Evolutionary conservation across 2,329 filamentous ascomycete species (phyloP).

Genomic region (Paecilomyces dactylethromorphus): DNA sequence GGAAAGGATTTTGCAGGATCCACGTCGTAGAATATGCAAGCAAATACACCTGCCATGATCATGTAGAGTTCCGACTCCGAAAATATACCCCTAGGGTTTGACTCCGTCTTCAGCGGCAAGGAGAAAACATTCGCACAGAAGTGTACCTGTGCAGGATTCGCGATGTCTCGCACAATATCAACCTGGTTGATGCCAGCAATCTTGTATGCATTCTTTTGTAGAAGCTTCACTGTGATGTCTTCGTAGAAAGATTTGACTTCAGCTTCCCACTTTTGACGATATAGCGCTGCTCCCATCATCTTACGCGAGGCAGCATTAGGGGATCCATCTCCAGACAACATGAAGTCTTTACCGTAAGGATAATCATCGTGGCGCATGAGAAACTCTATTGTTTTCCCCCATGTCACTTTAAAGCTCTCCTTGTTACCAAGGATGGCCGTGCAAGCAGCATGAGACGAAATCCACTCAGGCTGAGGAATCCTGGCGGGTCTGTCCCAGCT

Average conservation of each 20-base stretch:
- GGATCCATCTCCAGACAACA: conserved; percentile 40
- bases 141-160: conserved; percentile 48
- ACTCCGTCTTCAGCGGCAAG: conserved; percentile 49
- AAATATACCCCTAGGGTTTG: conserved; percentile 46
- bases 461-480: conserved; percentile 28
- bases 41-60: conserved; percentile 48
- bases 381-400: conserved; percentile 40
- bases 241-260: conserved; percentile 44
- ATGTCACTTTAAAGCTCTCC: conserved; percentile 41
- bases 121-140: conserved; percentile 51
- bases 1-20: conserved; percentile 48
- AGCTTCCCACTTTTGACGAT: conserved; percentile 39
- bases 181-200: conserved; percentile 40
- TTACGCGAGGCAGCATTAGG: conserved; percentile 36
- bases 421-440: conserved; percentile 37
- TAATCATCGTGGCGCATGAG: conserved; percentile 32
- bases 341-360: conserved; percentile 40
- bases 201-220: conserved; percentile 40
- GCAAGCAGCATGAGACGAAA: conserved; percentile 41
- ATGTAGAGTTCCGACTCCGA: conserved; percentile 49
- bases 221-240: conserved; percentile 39
- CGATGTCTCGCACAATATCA: conserved; percentile 45
- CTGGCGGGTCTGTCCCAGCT: conserved; percentile 28
- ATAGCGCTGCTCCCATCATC: conserved; percentile 38
- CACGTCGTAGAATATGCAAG: conserved; percentile 49